Conservation (phyloP, 2,329 filamentous ascomycete species). For the Cercospora berteroae region DNA sequence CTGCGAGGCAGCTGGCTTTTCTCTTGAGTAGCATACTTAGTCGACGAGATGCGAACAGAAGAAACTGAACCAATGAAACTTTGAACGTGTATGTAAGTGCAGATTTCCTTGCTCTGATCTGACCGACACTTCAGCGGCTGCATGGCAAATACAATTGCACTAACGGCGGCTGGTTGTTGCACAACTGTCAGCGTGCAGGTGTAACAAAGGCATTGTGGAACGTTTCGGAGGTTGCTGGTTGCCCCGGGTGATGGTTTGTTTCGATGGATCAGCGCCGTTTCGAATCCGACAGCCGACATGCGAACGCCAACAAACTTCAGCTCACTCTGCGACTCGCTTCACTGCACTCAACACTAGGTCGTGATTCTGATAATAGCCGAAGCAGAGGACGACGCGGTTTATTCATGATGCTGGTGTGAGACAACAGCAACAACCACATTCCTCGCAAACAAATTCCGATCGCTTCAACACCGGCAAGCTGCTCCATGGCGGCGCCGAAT, state of each 20-base stretch:
- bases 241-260: neutral
- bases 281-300: neutral
- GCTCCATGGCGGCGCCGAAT: slow-evolving; percentile 27
- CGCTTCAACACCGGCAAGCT: slow-evolving; percentile 19
- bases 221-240: neutral
- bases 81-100: neutral
- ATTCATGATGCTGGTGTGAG: slow-evolving; percentile 1
- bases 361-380: neutral
- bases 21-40: slow-evolving; percentile 17
- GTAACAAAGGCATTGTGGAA: neutral
- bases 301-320: slow-evolving; percentile 2
- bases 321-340: neutral
- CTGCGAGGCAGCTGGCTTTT: slow-evolving; percentile 11
- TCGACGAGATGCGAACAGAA: slow-evolving; percentile 10
- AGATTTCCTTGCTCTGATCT: neutral
- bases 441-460: slow-evolving; percentile 29
- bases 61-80: neutral
- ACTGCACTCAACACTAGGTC: neutral
- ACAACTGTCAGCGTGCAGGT: neutral
- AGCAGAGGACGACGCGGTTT: neutral
- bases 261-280: neutral
- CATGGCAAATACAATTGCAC: neutral
- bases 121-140: neutral
- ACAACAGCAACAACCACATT: slow-evolving; percentile 17
- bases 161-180: neutral